phyloP scores from a whole-genome alignment of 441 rosid species.

The Gossypium gossypioides region DNA sequence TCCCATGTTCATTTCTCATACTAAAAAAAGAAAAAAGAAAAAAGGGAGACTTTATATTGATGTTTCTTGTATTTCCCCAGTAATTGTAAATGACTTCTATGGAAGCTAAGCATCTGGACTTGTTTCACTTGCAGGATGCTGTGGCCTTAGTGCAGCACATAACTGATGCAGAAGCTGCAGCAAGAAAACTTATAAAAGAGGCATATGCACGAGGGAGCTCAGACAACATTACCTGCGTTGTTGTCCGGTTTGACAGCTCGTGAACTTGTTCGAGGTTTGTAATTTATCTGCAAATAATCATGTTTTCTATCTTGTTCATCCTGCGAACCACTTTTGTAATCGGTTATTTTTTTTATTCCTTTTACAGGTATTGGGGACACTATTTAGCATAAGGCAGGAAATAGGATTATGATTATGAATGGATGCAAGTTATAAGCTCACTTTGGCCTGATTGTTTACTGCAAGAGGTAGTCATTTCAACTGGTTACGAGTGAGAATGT shows the following conservation, averaged over 20 bases:
- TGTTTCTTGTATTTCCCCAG: neutral
- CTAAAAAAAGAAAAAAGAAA: neutral
- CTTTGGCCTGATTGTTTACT: neutral
- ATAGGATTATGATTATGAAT: neutral
- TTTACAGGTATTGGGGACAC: neutral
- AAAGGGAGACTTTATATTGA: neutral
- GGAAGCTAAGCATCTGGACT: neutral
- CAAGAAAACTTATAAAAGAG: constrained; percentile 55
- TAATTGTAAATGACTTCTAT: neutral
- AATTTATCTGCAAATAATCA: neutral
- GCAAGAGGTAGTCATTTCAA: neutral
- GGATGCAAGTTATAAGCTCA: neutral
- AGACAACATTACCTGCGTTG: constrained; percentile 73
- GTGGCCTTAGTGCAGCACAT: constrained; percentile 38
- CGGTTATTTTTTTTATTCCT: neutral
- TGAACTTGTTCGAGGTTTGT: constrained; percentile 15
- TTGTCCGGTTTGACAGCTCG: constrained; percentile 49
- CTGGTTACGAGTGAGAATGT: neutral
- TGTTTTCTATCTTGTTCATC: neutral
- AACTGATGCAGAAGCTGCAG: constrained; percentile 55
- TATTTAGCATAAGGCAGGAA: neutral
- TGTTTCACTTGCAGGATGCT: constrained; percentile 40
- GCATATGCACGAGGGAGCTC: constrained; percentile 63
- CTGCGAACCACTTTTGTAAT: neutral
- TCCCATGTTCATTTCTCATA: neutral